phyloP scores from a whole-genome alignment of 345 rosid species.

The Eucalyptus cloeziana region DNA sequence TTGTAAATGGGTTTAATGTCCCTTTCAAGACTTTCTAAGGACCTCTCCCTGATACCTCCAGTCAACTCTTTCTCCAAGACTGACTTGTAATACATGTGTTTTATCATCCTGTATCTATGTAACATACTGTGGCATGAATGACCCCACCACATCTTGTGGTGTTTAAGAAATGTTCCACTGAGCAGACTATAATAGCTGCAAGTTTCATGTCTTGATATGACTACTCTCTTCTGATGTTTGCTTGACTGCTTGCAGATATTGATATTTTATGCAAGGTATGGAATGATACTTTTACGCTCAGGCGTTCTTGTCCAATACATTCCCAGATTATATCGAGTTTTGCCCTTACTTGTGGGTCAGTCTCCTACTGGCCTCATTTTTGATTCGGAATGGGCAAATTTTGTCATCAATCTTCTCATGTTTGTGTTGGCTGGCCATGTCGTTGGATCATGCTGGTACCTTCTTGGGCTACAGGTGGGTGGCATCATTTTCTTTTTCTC shows the following conservation, averaged over 20 bases:
- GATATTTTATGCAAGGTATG: conserved; percentile 48
- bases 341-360: conserved; percentile 67
- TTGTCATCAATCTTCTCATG: conserved; percentile 69
- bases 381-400: conserved; percentile 83
- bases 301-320: conserved; percentile 59
- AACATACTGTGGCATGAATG: background rate
- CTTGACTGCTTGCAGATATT: conserved; percentile 31
- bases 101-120: background rate
- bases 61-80: background rate
- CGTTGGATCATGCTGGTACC: conserved; percentile 86
- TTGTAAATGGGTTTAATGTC: background rate
- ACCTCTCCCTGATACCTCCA: background rate
- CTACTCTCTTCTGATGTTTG: background rate
- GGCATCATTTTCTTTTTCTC: too few relatives aligned
- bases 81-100: background rate
- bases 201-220: background rate
- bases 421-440: conserved; percentile 66
- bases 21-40: background rate
- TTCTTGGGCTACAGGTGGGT: conserved; percentile 69
- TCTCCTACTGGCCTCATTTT: conserved; percentile 57
- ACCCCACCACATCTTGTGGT: background rate
- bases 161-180: background rate
- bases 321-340: conserved; percentile 59
- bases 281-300: conserved; percentile 9
- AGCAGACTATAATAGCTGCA: background rate